A percentile compares a stretch with the other conserved stretches of the same genome.
Conservation (phyloP, 257 asterid genomes). For the Scutellaria galericulata region DNA sequence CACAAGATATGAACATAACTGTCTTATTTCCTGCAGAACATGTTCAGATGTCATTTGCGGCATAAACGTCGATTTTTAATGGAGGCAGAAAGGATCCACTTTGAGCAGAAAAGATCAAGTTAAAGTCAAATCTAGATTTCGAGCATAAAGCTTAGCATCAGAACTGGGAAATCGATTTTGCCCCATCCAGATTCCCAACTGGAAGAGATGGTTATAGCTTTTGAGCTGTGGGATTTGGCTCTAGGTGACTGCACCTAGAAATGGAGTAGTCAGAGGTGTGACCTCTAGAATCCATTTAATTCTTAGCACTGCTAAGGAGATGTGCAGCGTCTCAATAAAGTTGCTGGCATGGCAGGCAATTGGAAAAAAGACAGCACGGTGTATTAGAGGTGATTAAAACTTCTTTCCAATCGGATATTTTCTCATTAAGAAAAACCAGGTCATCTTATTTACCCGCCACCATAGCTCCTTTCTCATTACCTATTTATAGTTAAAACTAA, state of each 20-base stretch:
- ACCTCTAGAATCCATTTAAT: conserved; percentile 24
- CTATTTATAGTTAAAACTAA: conserved; percentile 28
- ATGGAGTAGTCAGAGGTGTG: conserved; percentile 15
- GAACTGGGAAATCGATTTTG: conserved; percentile 7
- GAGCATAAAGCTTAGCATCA: conserved; percentile 25
- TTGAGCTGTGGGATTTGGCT: conserved; percentile 1
- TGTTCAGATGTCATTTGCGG: conserved; percentile 30
- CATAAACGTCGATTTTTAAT: conserved; percentile 10
- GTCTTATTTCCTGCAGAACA: conserved; percentile 86
- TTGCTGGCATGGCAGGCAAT: not conserved
- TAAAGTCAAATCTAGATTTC: conserved; percentile 24
- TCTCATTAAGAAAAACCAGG: conserved; percentile 26
- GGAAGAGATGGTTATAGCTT: conserved; percentile 22
- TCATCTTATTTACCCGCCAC: conserved; percentile 23
- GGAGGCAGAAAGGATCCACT: conserved; percentile 24
- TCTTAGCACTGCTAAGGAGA: conserved; percentile 15
- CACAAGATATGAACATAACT: conserved; percentile 84
- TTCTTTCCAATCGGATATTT: not conserved
- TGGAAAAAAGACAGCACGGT: not conserved
- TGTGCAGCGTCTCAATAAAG: not conserved
- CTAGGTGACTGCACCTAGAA: not conserved
- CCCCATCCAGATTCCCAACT: conserved; percentile 6
- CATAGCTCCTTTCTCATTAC: conserved; percentile 10
- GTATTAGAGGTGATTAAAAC: conserved; percentile 9
- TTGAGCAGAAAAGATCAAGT: conserved; percentile 18